Conservation (phyloP, 1,139 yeast genomes). For the Waltiozyma sp. region DNA sequence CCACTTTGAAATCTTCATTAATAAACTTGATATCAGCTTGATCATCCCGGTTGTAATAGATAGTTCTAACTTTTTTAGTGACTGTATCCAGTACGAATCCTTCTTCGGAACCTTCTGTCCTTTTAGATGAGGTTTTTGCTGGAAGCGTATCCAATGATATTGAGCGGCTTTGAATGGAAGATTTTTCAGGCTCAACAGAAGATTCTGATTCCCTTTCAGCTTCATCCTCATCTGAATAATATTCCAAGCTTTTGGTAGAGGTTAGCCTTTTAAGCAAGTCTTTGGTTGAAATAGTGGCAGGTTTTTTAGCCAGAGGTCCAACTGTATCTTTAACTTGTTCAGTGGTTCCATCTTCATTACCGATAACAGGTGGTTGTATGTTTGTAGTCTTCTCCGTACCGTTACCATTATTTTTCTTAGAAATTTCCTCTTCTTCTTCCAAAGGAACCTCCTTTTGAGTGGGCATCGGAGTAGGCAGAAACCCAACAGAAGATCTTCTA, state of each 20-base stretch:
- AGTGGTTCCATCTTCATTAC: background rate
- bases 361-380: background rate
- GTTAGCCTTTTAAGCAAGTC: background rate
- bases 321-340: background rate
- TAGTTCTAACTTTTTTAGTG: conserved; percentile 12
- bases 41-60: conserved; percentile 15
- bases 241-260: background rate
- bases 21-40: conserved; percentile 6
- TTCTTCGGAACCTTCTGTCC: background rate
- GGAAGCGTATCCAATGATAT: background rate
- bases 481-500: background rate
- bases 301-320: background rate
- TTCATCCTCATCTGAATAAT: background rate
- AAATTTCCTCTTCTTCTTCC: background rate
- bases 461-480: conserved; percentile 1
- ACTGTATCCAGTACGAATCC: conserved; percentile 17
- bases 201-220: background rate
- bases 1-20: conserved; percentile 21
- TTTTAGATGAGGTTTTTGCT: background rate
- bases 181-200: background rate
- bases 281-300: background rate
- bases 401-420: background rate
- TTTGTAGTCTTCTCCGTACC: background rate
- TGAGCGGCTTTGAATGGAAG: background rate
- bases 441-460: conserved; percentile 1